phyloP scores from a whole-genome alignment of 192 early-diverging fungal genomes.

The Globomyces pollinis-pini region DNA sequence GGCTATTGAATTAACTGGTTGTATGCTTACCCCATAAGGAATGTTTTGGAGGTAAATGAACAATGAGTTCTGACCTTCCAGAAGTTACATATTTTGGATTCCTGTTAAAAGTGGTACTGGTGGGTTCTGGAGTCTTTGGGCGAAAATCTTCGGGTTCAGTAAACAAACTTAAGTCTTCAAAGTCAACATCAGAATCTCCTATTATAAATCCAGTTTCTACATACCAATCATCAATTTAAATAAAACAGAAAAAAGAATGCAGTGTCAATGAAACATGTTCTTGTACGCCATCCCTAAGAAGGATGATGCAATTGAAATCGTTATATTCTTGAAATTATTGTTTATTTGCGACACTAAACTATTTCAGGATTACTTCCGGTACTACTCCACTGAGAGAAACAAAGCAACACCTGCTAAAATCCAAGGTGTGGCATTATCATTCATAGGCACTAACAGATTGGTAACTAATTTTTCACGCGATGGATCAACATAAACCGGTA shows the following conservation, averaged over 20 bases:
- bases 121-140: constrained; percentile 21
- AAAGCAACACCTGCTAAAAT: constrained; percentile 41
- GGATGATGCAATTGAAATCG: no score
- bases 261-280: no score
- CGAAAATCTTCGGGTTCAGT: constrained; percentile 25
- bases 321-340: no score
- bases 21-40: constrained; percentile 31
- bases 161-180: constrained; percentile 2
- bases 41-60: constrained; percentile 21
- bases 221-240: no score
- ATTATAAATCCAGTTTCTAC: no score
- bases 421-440: constrained; percentile 28
- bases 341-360: no score
- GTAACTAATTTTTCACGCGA: constrained; percentile 32
- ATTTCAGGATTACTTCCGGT: no score
- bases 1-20: constrained; percentile 49
- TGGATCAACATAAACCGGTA: constrained; percentile 35
- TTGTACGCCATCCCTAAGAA: no score
- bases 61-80: constrained; percentile 9
- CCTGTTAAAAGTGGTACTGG: background rate
- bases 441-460: constrained; percentile 26
- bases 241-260: no score
- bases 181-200: background rate
- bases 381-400: constrained; percentile 21
- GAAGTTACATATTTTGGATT: constrained; percentile 8